These are phyloP conservation scores for Stenogyne calaminthoides DNA, from an alignment of 305 asterid genomes.

Conservation along the genomic window DNA sequence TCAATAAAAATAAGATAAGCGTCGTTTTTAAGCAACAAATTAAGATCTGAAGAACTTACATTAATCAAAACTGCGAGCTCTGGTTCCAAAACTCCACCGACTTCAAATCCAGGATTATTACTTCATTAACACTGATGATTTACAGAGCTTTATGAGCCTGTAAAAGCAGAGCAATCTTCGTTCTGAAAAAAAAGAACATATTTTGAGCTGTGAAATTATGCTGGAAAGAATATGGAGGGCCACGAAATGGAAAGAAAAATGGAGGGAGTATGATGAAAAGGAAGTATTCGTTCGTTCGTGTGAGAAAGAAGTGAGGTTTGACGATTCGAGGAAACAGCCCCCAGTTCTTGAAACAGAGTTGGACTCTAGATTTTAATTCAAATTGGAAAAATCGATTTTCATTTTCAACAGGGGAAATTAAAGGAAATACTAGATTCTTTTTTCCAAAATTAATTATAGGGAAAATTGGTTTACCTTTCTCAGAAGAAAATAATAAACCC, in stretches of 20 bases:
- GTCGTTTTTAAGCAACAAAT: constrained; percentile 24
- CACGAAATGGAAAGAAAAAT: constrained; percentile 1
- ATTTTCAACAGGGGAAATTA: neutral
- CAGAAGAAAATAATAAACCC: neutral
- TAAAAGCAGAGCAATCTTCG: constrained; percentile 14
- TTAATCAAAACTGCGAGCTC: constrained; percentile 31
- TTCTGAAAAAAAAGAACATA: neutral
- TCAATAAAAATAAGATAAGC: constrained; percentile 24
- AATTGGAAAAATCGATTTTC: neutral
- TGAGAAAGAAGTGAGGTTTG: constrained; percentile 8
- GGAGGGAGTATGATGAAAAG: constrained; percentile 29
- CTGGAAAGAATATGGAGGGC: constrained; percentile 12
- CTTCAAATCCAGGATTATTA: constrained; percentile 25
- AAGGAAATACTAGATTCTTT: constrained; percentile 1
- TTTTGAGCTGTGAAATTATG: neutral
- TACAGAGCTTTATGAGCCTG: constrained; percentile 27
- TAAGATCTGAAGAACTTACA: constrained; percentile 77
- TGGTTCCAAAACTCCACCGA: constrained; percentile 15
- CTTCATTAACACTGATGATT: neutral
- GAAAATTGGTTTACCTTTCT: constrained; percentile 29
- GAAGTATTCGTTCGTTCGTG: constrained; percentile 24
- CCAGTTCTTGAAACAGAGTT: constrained; percentile 37
- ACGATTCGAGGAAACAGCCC: constrained; percentile 22
- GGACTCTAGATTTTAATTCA: constrained; percentile 29
- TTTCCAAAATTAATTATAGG: neutral